Evolutionary conservation across 345 rosid species (phyloP).

Genomic region (Toxicodendron radicans): DNA sequence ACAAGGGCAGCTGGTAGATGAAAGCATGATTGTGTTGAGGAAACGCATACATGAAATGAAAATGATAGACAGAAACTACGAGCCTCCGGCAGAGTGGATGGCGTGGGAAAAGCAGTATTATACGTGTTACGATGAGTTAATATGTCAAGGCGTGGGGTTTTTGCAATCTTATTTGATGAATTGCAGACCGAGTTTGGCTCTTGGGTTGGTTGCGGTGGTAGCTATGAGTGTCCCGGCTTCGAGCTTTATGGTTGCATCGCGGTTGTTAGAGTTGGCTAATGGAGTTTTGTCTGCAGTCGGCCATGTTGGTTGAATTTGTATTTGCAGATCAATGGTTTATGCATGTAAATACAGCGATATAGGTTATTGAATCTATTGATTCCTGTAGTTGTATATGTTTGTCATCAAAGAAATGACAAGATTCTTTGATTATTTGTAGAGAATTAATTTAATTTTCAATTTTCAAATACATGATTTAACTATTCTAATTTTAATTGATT

Average conservation of each 20-base stretch:
- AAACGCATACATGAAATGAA: conserved; percentile 40
- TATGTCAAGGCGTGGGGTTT: conserved; percentile 33
- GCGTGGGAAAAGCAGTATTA: conserved; percentile 49
- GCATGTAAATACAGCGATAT: background rate
- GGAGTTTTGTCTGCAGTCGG: conserved; percentile 7
- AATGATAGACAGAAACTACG: conserved; percentile 31
- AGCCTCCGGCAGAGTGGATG: conserved; percentile 44
- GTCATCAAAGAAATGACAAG: background rate
- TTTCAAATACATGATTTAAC: no score
- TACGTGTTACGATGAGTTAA: conserved; percentile 23
- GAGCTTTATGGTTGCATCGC: conserved; percentile 5
- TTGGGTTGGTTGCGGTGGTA: conserved; percentile 30
- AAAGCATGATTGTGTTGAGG: conserved; percentile 37
- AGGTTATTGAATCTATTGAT: no score
- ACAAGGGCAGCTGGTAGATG: conserved; percentile 29
- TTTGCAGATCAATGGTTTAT: no score
- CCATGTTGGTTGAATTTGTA: background rate
- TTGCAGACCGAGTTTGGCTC: conserved; percentile 44
- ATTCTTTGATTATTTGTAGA: no score
- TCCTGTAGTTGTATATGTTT: background rate
- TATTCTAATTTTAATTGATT: no score
- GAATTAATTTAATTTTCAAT: no score
- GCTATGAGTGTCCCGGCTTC: conserved; percentile 25
- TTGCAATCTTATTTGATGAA: conserved; percentile 46
- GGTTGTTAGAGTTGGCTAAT: conserved; percentile 5